These are phyloP conservation scores for Porphyrellus cyaneotinctus DNA, from an alignment of 768 basidiomycete species.

Conservation along the genomic window DNA sequence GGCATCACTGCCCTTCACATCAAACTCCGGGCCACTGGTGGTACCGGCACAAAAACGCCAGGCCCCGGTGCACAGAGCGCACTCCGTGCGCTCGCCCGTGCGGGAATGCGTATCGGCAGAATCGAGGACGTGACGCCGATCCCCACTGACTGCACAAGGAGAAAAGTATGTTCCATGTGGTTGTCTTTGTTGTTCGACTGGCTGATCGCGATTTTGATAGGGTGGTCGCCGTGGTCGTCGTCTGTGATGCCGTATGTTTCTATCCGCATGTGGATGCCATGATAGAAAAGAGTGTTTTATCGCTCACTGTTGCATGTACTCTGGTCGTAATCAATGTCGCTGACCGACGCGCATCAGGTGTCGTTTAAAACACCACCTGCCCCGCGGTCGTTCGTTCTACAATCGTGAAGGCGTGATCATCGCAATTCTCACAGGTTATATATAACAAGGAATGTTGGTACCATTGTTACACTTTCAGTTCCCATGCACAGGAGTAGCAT, in stretches of 20 bases:
- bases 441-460: not conserved
- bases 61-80: slow-evolving; percentile 98
- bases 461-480: not conserved
- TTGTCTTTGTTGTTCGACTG: not conserved
- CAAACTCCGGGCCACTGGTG: slow-evolving; percentile 97
- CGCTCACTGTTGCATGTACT: slow-evolving; percentile 32
- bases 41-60: slow-evolving; percentile 98
- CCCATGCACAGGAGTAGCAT: slow-evolving; percentile 19
- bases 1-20: slow-evolving; percentile 98
- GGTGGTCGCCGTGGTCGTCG: slow-evolving; percentile 99
- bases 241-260: slow-evolving; percentile 47
- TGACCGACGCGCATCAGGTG: slow-evolving; percentile 83
- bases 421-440: not conserved
- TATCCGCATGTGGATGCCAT: slow-evolving; percentile 9
- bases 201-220: slow-evolving; percentile 35
- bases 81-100: slow-evolving; percentile 95
- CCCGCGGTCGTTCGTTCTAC: slow-evolving; percentile 63
- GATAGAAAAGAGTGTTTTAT: slow-evolving; percentile 21
- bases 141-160: slow-evolving; percentile 94
- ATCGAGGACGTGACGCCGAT: slow-evolving; percentile 99
- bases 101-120: slow-evolving; percentile 96
- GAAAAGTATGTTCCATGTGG: slow-evolving; percentile 63
- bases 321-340: slow-evolving; percentile 54
- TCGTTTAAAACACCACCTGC: slow-evolving; percentile 50
- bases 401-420: not conserved